These are phyloP conservation scores for Candida sanyaensis DNA, from an alignment of 1,139 yeast species.

Conservation along the genomic window DNA sequence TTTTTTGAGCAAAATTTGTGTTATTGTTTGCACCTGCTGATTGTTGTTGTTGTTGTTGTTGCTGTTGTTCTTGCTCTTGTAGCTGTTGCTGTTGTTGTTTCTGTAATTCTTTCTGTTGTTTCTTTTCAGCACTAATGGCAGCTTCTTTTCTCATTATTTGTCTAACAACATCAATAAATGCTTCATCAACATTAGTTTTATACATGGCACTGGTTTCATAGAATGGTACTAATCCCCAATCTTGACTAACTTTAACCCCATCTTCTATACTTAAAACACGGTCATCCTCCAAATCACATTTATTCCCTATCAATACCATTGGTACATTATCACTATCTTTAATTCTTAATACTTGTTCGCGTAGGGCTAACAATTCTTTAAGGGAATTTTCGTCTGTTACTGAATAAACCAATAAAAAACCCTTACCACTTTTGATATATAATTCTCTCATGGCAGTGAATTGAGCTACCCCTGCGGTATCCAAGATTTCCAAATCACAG, in stretches of 20 bases:
- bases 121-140: constrained; percentile 47
- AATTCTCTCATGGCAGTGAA: constrained; percentile 63
- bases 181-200: constrained; percentile 87
- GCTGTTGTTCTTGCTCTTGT: constrained; percentile 1
- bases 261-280: constrained; percentile 78
- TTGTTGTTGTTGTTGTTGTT: background rate
- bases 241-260: constrained; percentile 78
- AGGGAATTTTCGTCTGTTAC: constrained; percentile 87
- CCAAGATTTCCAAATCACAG: constrained; percentile 71
- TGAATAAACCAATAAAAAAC: constrained; percentile 84
- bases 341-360: constrained; percentile 87
- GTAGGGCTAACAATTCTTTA: constrained; percentile 75
- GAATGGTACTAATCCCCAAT: constrained; percentile 88
- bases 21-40: background rate
- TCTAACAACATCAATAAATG: constrained; percentile 86
- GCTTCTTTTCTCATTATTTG: constrained; percentile 82
- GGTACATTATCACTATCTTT: constrained; percentile 81
- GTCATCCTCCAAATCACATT: constrained; percentile 76
- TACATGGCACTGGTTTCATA: constrained; percentile 94
- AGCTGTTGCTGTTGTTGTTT: constrained; percentile 12
- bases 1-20: background rate
- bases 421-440: constrained; percentile 84
- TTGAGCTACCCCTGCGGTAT: constrained; percentile 56
- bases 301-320: constrained; percentile 86
- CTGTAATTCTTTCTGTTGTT: constrained; percentile 31